Evolutionary conservation across 306 rosid species (phyloP).

Genomic region (Acmispon strigosus): DNA sequence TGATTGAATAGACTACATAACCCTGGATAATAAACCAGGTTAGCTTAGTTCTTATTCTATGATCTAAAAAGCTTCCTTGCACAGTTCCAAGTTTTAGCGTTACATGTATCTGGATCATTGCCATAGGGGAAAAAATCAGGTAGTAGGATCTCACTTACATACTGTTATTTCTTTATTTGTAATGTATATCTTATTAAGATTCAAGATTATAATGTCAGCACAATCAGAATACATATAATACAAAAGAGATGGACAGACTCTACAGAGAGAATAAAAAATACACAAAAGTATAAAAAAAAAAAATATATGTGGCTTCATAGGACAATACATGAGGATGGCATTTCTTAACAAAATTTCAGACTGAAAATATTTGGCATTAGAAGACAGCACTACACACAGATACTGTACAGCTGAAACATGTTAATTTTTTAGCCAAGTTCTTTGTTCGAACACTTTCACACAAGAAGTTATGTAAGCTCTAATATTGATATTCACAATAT

Average conservation of each 20-base stretch:
- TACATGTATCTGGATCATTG: not conserved
- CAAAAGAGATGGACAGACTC: not conserved
- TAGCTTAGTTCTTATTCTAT: not conserved
- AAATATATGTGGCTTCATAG: not conserved
- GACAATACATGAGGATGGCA: not conserved
- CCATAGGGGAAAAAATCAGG: not conserved
- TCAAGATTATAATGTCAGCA: not conserved
- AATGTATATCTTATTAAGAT: not conserved
- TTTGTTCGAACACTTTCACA: not conserved
- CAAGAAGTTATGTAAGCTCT: not conserved
- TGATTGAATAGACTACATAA: constrained; percentile 79
- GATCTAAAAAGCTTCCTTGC: not conserved
- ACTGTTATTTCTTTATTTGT: not conserved
- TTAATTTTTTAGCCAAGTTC: not conserved
- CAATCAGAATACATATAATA: not conserved
- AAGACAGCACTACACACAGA: not conserved
- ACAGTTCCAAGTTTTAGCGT: not conserved
- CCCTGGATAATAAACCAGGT: constrained; percentile 50
- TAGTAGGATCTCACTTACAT: not conserved
- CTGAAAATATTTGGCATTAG: not conserved
- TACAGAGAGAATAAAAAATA: not conserved
- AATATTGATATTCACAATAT: not conserved
- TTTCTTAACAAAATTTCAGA: not conserved
- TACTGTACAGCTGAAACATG: not conserved
- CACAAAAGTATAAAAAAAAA: not conserved